Percentiles rank a stretch among this genome's conserved stretches.
phyloP scores from a whole-genome alignment of 257 asterid species.

The Solanum infundibuliforme region DNA sequence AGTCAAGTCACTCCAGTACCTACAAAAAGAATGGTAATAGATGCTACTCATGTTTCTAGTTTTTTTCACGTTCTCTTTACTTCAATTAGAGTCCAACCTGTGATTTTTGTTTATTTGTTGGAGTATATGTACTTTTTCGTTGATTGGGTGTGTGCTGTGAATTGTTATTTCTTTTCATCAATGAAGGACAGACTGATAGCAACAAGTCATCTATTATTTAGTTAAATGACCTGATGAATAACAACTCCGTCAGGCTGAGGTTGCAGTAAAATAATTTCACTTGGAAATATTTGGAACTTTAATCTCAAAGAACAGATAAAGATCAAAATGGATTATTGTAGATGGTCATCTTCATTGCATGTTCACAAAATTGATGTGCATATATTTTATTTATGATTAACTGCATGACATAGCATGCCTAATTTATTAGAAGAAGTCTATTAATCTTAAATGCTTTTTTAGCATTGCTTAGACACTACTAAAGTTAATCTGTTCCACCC shows the following conservation, averaged over 20 bases:
- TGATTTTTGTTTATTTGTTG: background rate
- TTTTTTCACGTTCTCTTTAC: background rate
- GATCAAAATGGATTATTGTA: background rate
- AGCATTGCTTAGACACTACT: background rate
- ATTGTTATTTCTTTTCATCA: background rate
- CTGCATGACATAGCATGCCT: background rate
- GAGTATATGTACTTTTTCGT: background rate
- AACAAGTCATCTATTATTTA: background rate
- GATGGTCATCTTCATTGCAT: background rate
- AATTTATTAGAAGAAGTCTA: background rate
- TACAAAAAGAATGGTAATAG: conserved; percentile 56
- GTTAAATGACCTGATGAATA: background rate
- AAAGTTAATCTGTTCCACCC: background rate
- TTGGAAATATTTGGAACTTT: background rate
- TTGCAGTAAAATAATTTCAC: background rate
- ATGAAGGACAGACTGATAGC: background rate
- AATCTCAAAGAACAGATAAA: background rate
- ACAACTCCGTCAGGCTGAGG: background rate
- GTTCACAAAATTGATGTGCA: background rate
- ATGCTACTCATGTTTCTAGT: background rate
- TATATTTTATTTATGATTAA: background rate
- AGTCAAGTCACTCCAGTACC: conserved; percentile 55
- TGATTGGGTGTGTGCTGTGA: background rate
- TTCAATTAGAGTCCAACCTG: background rate
- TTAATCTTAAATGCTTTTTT: background rate